Evolutionary conservation across 1,139 yeast species (phyloP).

Genomic region (Suhomyces guaymorum): DNA sequence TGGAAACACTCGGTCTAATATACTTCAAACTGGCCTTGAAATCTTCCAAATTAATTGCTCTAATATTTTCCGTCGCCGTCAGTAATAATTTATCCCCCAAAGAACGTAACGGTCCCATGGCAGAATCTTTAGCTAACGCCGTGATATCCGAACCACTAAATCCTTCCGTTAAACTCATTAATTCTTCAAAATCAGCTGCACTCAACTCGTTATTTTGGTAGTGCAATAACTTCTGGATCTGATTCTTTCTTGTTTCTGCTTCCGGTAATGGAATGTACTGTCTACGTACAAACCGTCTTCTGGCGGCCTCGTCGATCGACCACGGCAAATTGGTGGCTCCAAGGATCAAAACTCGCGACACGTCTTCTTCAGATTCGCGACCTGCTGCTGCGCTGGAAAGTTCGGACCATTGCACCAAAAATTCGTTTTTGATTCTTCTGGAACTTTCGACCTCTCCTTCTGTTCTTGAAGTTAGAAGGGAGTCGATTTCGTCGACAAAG

Average conservation of each 20-base stretch:
- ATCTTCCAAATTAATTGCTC: constrained; percentile 77
- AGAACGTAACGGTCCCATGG: constrained; percentile 94
- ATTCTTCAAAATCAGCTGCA: constrained; percentile 59
- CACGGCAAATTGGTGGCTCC: constrained; percentile 98
- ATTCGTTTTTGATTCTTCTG: constrained; percentile 89
- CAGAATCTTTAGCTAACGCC: constrained; percentile 95
- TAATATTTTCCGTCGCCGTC: constrained; percentile 82
- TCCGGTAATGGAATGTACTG: constrained; percentile 97
- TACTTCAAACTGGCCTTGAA: constrained; percentile 76
- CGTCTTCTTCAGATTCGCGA: constrained; percentile 32
- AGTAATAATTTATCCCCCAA: constrained; percentile 83
- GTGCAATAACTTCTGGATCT: constrained; percentile 65
- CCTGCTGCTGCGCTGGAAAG: constrained; percentile 81
- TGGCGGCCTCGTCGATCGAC: constrained; percentile 98
- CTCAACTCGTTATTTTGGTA: constrained; percentile 75
- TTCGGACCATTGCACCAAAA: constrained; percentile 94
- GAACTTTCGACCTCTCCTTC: constrained; percentile 94
- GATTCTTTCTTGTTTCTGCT: constrained; percentile 73
- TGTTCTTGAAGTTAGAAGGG: constrained; percentile 77
- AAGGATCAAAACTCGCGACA: constrained; percentile 73
- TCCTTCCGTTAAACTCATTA: constrained; percentile 70
- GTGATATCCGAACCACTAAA: constrained; percentile 94
- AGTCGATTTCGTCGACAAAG: constrained; percentile 95
- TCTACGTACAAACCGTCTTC: constrained; percentile 89
- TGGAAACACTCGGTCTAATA: constrained; percentile 89